Evolutionary conservation across 1,139 yeast genomes (phyloP), one percentile per base, ranked within the genome.

Genomic region (Sugiyamaella novakii): DNA sequence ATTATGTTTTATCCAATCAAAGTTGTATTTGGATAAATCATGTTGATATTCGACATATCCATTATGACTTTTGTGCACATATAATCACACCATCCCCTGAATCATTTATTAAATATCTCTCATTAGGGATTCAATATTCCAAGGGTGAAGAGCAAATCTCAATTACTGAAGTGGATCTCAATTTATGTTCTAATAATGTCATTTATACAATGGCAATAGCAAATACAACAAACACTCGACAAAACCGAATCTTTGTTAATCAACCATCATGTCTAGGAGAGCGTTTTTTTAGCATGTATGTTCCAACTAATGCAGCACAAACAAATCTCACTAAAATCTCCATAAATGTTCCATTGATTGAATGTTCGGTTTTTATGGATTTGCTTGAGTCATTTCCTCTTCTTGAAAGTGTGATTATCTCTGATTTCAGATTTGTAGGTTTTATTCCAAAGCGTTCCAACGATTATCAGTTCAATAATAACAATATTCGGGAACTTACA

Each of bases 341-440:
- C 14, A 30, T 30, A 8, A 29, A 30, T 22, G 14, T 28, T 11
- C 44, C 37, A n/a, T 12, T 27, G 8, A 24, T 41, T 11, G 28
- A 30, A 3, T 30, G 3, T n/a, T 22, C 28, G 4, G 44, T 28
- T 6, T 41, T 41, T n/a, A 21, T 41, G 11, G 22, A 22, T 24
- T 2, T 41, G 10, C 28, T 41, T 3, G 30, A 19, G 4, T 22
- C n/a, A 10, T 41, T 22, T 22, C 44, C 37, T 3, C 29, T n/a
- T 11, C 36, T 41, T n/a, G 12, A 14, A 15, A 21, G 18, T n/a
- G 22, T 41, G 5, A 12, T 5, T 18, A 14, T 41, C n/a, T 6
- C 11, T 12, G 44, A 41, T n/a, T 41, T 41, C 29, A 21, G 18
- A 7, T 41, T 41, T n/a, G 15, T 21, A 41, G 37, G 37, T 14